phyloP scores from a whole-genome alignment of 2,329 filamentous ascomycete genomes.

The Cladophialophora carrionii region DNA sequence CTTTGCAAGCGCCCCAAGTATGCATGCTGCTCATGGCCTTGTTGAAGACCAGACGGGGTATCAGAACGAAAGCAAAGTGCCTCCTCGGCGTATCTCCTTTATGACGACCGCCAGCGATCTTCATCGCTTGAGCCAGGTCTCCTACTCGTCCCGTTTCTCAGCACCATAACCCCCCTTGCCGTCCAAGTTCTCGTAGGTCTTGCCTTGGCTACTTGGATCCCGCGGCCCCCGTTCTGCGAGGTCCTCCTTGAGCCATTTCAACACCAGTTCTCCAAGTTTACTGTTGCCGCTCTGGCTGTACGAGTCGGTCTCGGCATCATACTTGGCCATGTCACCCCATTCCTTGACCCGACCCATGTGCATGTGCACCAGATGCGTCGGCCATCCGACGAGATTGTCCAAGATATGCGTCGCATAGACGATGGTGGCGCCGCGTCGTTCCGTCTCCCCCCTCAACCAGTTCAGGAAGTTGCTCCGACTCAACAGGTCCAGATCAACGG shows the following conservation, averaged over 20 bases:
- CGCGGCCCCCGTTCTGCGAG: slow-evolving; percentile 36
- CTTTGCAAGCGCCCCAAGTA: background rate
- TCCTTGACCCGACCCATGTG: slow-evolving; percentile 84
- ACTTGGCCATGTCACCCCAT: slow-evolving; percentile 74
- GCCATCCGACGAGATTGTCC: slow-evolving; percentile 93
- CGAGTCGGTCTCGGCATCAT: slow-evolving; percentile 51
- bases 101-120: background rate
- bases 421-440: slow-evolving; percentile 79
- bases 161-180: slow-evolving; percentile 67
- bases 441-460: slow-evolving; percentile 87
- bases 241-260: slow-evolving; percentile 74
- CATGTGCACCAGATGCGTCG: slow-evolving; percentile 95
- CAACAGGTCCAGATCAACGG: slow-evolving; percentile 90
- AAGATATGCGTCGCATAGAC: slow-evolving; percentile 98
- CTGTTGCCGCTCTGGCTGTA: slow-evolving; percentile 67
- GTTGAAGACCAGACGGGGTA: slow-evolving; percentile 38
- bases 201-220: slow-evolving; percentile 45
- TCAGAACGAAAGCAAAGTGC: slow-evolving; percentile 13
- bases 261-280: slow-evolving; percentile 80
- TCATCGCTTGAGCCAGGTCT: background rate
- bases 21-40: slow-evolving; percentile 28
- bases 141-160: slow-evolving; percentile 49
- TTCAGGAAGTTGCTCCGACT: slow-evolving; percentile 80
- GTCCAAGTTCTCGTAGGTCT: slow-evolving; percentile 57
- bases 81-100: background rate